phyloP scores from a whole-genome alignment of 2,329 filamentous ascomycete genomes.

The Colletotrichum kahawae region DNA sequence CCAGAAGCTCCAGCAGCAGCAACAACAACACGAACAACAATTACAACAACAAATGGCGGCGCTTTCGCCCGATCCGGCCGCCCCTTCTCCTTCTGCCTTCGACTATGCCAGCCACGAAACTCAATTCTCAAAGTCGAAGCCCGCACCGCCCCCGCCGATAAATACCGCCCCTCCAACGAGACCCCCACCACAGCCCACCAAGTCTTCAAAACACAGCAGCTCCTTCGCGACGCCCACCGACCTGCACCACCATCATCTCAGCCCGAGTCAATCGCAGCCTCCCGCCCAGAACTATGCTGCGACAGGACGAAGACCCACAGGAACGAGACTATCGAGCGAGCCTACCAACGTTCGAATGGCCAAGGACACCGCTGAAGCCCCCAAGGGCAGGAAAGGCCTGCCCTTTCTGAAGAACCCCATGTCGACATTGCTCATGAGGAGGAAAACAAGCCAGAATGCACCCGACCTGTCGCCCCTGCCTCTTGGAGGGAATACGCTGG shows the following conservation, averaged over 20 bases:
- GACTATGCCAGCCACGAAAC: constrained; percentile 25
- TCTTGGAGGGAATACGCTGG: constrained; percentile 36
- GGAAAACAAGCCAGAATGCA: constrained; percentile 56
- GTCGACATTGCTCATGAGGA: constrained; percentile 62
- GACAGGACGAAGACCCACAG: constrained; percentile 47
- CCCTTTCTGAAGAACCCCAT: constrained; percentile 66
- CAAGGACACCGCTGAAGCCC: constrained; percentile 38
- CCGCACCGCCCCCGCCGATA: constrained; percentile 37
- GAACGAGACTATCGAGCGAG: constrained; percentile 44
- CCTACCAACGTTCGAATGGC: constrained; percentile 35
- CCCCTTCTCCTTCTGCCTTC: not conserved
- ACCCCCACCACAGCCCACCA: constrained; percentile 30
- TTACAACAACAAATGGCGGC: constrained; percentile 12
- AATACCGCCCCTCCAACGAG: constrained; percentile 37
- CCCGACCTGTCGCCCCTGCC: constrained; percentile 49
- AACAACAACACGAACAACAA: constrained; percentile 21
- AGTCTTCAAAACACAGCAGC: constrained; percentile 36
- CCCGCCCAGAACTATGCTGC: constrained; percentile 19
- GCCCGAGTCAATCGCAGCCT: not conserved
- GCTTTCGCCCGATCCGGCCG: constrained; percentile 5
- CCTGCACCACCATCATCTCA: constrained; percentile 34
- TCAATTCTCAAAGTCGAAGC: constrained; percentile 32
- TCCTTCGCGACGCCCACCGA: constrained; percentile 58
- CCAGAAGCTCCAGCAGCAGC: constrained; percentile 21
- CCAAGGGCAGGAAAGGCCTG: constrained; percentile 57